Base-by-base conservation (phyloP, 306 rosid genomes). In the Begonia peltatifolia region DNA sequence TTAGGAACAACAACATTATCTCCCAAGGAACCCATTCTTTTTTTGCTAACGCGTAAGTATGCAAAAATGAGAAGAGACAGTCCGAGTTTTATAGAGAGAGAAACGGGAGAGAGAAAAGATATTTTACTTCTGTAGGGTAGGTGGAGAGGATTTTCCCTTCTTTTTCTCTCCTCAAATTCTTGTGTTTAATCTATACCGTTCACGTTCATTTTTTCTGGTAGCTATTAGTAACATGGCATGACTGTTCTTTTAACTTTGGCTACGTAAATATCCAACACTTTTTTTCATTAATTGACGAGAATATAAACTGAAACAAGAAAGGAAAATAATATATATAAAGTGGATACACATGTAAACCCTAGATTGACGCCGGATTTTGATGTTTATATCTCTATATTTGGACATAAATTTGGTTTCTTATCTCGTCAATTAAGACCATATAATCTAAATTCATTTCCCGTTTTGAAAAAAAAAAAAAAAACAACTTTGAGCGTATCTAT, bases 1-100 rank as follows among this genome's bases (percentile, higher is more conserved):
- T 64, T 81, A 38, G 95, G 79, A 58, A 86, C 86, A 17, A 81
- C 86, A 63, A 76, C 80, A 52, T 86, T 73, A 56, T 90, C 84
- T 60, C 84, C 87, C 62, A 63, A 76, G 13, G 65, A 74, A 73
- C 84, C 71, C 87, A 84, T 79, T 14, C n/a, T n/a, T 44, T 44
- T 42, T 9, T 44, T 0, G 20, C 15, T n/a, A 10, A 11, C 14
- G 52, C 2, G 2, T 12, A 14, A 14, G 53, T 49, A 2, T n/a
- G 20, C 36, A 15, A 49, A 49, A 6, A 49, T 15, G 53, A 9
- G 14, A 14, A 15, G 53, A 14, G 9, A 8, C 1, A 9, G 53
- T 49, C 6, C 2, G 20, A n/a, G 22, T n/a, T 50, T 50, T 50
- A 50, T 50, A 50, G 53, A 50, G 22, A 50, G 22, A 15, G 52